Percentiles rank a stretch among this genome's conserved stretches.
phyloP scores from a whole-genome alignment of 2,329 filamentous ascomycete species.

The Fusarium fracticaudum region DNA sequence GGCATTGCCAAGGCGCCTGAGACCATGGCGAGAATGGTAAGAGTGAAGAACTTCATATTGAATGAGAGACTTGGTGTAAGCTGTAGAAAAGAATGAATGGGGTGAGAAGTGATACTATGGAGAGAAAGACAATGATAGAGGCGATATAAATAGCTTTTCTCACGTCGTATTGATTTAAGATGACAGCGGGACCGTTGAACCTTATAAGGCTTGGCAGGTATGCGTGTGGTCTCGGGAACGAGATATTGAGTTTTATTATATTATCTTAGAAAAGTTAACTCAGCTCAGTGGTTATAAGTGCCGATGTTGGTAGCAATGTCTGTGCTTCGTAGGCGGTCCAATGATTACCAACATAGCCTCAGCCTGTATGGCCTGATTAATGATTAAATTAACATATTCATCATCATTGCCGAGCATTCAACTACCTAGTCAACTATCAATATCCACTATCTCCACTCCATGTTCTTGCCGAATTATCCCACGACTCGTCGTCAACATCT shows the following conservation, averaged over 20 bases:
- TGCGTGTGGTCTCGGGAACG: neutral
- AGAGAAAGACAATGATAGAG: fast-evolving
- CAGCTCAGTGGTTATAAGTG: neutral
- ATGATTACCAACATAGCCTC: neutral
- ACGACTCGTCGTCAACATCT: neutral
- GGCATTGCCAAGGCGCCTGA: neutral
- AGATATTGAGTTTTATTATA: neutral
- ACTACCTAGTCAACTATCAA: neutral
- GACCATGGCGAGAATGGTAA: neutral
- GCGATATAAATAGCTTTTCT: neutral
- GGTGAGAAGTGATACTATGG: neutral
- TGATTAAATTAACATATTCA: neutral
- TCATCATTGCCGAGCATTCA: neutral
- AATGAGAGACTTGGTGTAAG: neutral
- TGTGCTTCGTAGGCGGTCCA: neutral
- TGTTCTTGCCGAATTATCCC: neutral
- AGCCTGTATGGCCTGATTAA: neutral
- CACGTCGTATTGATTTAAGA: neutral
- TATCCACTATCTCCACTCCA: neutral
- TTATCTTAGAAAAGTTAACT: neutral
- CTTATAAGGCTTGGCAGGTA: neutral
- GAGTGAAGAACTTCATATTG: neutral
- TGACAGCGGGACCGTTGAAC: neutral
- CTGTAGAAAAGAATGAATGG: neutral
- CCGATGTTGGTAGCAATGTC: neutral